phyloP scores from a whole-genome alignment of 108 stramenopile species.

The Epipyxis sp. region DNA sequence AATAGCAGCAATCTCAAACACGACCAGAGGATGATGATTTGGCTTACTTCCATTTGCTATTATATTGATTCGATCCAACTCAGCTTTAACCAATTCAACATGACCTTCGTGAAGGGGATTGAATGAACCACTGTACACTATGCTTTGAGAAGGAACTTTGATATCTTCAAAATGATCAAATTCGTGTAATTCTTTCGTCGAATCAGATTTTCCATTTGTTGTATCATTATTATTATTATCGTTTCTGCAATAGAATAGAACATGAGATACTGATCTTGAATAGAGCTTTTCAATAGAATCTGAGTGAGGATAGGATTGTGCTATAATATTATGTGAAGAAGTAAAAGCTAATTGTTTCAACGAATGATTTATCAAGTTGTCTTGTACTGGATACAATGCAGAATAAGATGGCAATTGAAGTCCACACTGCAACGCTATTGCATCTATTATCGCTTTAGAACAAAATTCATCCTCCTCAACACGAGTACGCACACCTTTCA shows the following conservation, averaged over 20 bases:
- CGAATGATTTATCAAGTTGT: no score
- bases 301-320: neutral
- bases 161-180: neutral
- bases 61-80: neutral
- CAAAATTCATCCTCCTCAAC: constrained; percentile 10
- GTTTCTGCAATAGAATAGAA: neutral
- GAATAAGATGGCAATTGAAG: neutral
- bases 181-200: neutral
- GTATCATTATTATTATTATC: no score
- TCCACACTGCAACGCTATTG: neutral
- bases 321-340: neutral
- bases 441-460: neutral
- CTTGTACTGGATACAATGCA: no score
- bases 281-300: neutral
- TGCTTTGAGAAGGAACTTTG: neutral
- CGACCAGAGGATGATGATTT: neutral
- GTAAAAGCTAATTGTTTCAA: neutral
- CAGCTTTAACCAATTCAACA: neutral
- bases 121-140: constrained; percentile 24
- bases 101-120: constrained; percentile 33
- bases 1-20: constrained; percentile 29
- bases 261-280: neutral
- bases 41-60: no score
- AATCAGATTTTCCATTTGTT: no score
- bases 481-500: neutral